Conservation (phyloP, 2,329 filamentous ascomycete species). For the Teratosphaeria viscida region DNA sequence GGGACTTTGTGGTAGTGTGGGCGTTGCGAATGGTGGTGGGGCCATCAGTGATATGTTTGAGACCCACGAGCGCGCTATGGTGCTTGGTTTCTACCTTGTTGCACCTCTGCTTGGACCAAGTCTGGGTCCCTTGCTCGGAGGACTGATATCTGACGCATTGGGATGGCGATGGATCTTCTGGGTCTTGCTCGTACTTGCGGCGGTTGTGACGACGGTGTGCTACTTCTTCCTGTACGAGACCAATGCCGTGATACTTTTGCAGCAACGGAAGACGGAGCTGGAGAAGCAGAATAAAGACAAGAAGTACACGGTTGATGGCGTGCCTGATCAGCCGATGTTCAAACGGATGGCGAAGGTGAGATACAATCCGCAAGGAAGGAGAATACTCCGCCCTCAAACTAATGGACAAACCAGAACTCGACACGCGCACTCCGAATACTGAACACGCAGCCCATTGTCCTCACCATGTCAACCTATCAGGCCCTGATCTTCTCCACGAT, state of each 20-base stretch:
- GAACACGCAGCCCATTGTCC: not conserved
- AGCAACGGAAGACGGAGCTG: not conserved
- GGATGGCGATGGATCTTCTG: not conserved
- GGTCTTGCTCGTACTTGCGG: not conserved
- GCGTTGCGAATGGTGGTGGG: conserved; percentile 41
- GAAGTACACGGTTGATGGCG: not conserved
- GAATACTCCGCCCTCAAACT: no score
- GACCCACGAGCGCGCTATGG: conserved; percentile 29
- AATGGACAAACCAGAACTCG: not conserved
- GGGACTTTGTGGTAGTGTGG: conserved; percentile 40
- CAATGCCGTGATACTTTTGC: not conserved
- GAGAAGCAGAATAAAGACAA: not conserved
- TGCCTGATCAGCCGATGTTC: not conserved
- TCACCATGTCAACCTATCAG: not conserved
- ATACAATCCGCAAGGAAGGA: no score
- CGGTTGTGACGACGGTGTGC: not conserved
- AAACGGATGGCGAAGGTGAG: not conserved
- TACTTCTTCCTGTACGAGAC: not conserved
- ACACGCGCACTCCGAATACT: not conserved
- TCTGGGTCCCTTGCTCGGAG: not conserved
- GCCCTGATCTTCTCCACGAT: not conserved
- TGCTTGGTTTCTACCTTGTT: not conserved
- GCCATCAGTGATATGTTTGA: conserved; percentile 41
- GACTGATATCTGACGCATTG: not conserved
- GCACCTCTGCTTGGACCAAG: not conserved